Conservation (phyloP, 2,329 filamentous ascomycete genomes). For the Colletotrichum eremochloae region DNA sequence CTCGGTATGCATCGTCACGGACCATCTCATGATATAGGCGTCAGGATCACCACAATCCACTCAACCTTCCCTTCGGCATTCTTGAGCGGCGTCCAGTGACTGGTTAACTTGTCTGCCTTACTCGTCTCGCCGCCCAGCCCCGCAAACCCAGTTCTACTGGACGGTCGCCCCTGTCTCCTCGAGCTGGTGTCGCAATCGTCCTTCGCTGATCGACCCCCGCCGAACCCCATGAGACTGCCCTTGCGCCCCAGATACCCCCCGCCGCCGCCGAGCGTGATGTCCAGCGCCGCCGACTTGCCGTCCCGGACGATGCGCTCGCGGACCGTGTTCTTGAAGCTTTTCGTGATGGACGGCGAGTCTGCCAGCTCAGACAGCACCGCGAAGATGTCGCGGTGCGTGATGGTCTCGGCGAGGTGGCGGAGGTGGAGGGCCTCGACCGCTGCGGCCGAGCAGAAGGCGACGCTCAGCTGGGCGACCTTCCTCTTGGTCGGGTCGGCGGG, state of each 20-base stretch:
- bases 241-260: slow-evolving; percentile 33
- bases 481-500: slow-evolving; percentile 46
- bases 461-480: slow-evolving; percentile 51
- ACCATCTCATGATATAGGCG: slow-evolving; percentile 17
- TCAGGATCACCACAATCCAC: slow-evolving; percentile 42
- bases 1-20: neutral
- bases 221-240: slow-evolving; percentile 38
- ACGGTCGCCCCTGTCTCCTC: slow-evolving; percentile 22
- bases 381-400: slow-evolving; percentile 66
- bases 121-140: slow-evolving; percentile 35
- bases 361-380: slow-evolving; percentile 64
- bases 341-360: slow-evolving; percentile 57
- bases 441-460: slow-evolving; percentile 62
- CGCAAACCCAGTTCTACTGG: slow-evolving; percentile 37
- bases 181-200: slow-evolving; percentile 27
- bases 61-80: slow-evolving; percentile 36
- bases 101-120: slow-evolving; percentile 37
- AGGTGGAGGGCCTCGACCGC: slow-evolving; percentile 62
- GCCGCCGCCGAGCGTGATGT: slow-evolving; percentile 44
- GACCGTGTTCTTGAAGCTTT: slow-evolving; percentile 60
- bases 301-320: slow-evolving; percentile 54
- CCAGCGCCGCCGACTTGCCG: slow-evolving; percentile 52
- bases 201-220: slow-evolving; percentile 33
- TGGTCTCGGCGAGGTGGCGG: slow-evolving; percentile 48
- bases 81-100: slow-evolving; percentile 43